These are phyloP conservation scores for Lindgomyces ingoldianus DNA, from an alignment of 495 filamentous ascomycete species.

Conservation along the genomic window DNA sequence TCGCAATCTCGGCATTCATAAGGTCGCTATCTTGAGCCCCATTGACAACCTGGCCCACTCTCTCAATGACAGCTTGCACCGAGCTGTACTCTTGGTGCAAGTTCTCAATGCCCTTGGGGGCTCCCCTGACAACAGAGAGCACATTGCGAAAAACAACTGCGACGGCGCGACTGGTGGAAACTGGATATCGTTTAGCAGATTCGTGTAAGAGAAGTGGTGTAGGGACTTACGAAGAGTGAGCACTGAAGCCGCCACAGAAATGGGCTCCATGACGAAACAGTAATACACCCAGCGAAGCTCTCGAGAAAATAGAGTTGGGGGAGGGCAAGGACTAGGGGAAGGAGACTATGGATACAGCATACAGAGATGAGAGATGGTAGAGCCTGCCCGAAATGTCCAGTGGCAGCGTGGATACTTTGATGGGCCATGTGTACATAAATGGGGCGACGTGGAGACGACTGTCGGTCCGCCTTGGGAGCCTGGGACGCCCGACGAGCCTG, in stretches of 20 bases:
- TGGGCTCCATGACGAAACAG: too few relatives aligned
- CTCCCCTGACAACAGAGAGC: neutral
- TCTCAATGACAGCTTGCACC: neutral
- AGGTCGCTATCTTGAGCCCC: neutral
- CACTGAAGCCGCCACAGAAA: neutral
- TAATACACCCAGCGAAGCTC: too few relatives aligned
- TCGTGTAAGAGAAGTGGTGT: neutral
- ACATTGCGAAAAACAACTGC: neutral
- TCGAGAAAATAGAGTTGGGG: too few relatives aligned
- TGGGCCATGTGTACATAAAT: too few relatives aligned
- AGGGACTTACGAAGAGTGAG: neutral
- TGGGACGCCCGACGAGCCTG: too few relatives aligned
- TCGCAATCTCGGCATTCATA: neutral
- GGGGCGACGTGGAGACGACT: too few relatives aligned
- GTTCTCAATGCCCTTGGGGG: neutral
- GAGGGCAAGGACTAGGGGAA: too few relatives aligned
- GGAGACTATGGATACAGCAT: too few relatives aligned
- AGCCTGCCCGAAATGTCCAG: too few relatives aligned
- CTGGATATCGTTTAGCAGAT: neutral
- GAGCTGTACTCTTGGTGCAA: neutral
- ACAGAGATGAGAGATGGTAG: too few relatives aligned
- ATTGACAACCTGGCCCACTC: neutral
- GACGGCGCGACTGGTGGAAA: neutral
- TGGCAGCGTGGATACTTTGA: too few relatives aligned
- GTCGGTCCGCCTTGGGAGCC: too few relatives aligned